Base-by-base conservation (phyloP, 768 basidiomycete genomes). In the Russula emetica region DNA sequence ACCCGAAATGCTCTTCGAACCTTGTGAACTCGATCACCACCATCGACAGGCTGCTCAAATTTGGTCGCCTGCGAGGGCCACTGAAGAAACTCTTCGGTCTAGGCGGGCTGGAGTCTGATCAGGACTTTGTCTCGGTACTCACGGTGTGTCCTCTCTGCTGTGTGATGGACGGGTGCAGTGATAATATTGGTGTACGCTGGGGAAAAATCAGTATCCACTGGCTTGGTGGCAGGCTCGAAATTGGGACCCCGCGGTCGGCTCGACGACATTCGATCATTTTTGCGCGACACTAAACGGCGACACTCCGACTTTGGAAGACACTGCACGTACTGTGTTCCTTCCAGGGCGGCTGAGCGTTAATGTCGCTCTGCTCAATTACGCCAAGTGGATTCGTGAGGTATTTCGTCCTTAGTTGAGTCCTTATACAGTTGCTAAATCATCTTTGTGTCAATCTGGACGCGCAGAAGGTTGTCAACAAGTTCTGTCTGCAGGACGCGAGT, bases 11-110 rank as follows among this genome's bases (percentile, higher is more conserved):
- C 71, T 82, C 85, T 10, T 70, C 72, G 20, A 84, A 84, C 69
- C 75, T 92, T 44, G 80, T 84, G 69, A 80, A 80, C 40, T 73
- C 86, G 5, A 79, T 92, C 62, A 63, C 72, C 16, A 79, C 79
- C 5, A 81, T 95, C 62, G 92, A 95, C 70, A 55, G 71, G 18
- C 76, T 92, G 53, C 80, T 94, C 55, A 75, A 76, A 47, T 67
- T 78, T 14, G 76, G 80, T 1, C 66, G 74, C 47, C 68, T 86
- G 42, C 83, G 82, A 13, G 71, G 70, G 7, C 74, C 76, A 22
- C 77, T 95, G 64, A 94, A 95, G 74, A 77, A 75, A 0, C 75
- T 93, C 44, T 97, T 98, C 70, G 94, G 92, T 10, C 78, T 95
- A 2, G 74, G 73, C 5, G 83, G 76, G 20, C 73, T 95, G 51